phyloP scores from a whole-genome alignment of 129 eudicot genomes.

The Flaveria sonorensis region DNA sequence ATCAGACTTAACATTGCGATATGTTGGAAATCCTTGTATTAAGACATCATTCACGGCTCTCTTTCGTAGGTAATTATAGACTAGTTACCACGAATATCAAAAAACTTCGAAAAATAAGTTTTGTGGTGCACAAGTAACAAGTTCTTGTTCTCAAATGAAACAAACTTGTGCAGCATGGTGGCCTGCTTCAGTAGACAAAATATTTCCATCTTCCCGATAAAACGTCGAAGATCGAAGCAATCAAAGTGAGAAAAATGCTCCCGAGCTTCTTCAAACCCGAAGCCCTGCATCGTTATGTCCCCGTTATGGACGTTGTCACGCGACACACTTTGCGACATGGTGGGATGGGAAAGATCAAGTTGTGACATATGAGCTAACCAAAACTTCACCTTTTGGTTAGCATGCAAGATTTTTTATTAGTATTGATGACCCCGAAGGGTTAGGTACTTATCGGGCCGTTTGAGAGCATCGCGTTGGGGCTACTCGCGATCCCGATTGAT shows the following conservation, averaged over 20 bases:
- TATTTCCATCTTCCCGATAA: slow-evolving; percentile 71
- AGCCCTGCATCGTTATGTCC: slow-evolving; percentile 62
- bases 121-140: slow-evolving; percentile 72
- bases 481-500: slow-evolving; percentile 71
- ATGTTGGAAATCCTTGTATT: too few species aligned
- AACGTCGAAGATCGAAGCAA: slow-evolving; percentile 69
- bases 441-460: slow-evolving; percentile 49
- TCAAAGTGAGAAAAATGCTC: slow-evolving; percentile 70
- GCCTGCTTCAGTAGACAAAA: slow-evolving; percentile 74
- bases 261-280: slow-evolving; percentile 77
- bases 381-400: slow-evolving; percentile 80
- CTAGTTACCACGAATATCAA: too few species aligned
- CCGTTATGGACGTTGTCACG: slow-evolving; percentile 66
- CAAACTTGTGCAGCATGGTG: slow-evolving; percentile 88
- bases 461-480: slow-evolving; percentile 56
- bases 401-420: slow-evolving; percentile 66
- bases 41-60: too few species aligned
- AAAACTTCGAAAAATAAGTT: not conserved
- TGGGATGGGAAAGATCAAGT: slow-evolving; percentile 63
- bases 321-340: slow-evolving; percentile 53
- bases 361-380: slow-evolving; percentile 54
- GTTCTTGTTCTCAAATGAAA: slow-evolving; percentile 77
- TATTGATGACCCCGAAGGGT: slow-evolving; percentile 69
- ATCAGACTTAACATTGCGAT: too few species aligned
- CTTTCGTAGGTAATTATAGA: too few species aligned